Evolutionary conservation across 139 green algal genomes (phyloP).

Genomic region (Micractinium sp.): DNA sequence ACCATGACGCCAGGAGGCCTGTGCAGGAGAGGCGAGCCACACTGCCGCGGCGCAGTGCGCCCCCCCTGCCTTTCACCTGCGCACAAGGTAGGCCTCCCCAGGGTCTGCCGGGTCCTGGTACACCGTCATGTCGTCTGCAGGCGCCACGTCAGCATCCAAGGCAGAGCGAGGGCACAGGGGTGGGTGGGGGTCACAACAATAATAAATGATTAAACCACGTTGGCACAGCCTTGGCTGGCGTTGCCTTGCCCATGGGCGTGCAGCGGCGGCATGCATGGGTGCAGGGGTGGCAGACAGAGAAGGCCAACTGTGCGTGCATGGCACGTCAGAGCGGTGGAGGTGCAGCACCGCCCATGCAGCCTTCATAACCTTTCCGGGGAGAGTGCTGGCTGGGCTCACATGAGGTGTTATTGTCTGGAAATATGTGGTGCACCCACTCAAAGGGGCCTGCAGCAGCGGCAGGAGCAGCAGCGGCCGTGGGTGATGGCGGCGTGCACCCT

Average conservation of each 20-base stretch:
- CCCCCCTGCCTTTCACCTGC: neutral
- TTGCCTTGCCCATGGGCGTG: no score
- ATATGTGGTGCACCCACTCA: conserved; percentile 11
- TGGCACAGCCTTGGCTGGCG: no score
- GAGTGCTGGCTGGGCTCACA: neutral
- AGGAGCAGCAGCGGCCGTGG: neutral
- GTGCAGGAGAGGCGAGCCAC: no score
- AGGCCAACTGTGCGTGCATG: neutral
- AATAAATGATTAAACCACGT: no score
- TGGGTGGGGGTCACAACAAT: no score
- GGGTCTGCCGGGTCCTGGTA: neutral
- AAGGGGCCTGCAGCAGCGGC: neutral
- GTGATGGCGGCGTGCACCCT: no score
- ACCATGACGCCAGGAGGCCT: no score
- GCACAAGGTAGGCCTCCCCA: conserved; percentile 5
- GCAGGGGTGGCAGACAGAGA: neutral
- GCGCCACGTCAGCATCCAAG: neutral
- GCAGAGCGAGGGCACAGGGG: neutral
- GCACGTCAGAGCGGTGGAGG: neutral
- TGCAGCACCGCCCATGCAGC: neutral
- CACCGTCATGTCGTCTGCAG: conserved; percentile 24
- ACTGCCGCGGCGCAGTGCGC: no score
- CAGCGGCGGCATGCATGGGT: no score
- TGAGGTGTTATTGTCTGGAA: conserved; percentile 22
- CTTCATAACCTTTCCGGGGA: no score